A percentile compares a stretch with the other conserved stretches of the same genome.
Evolutionary conservation across 352 stramenopile species (phyloP).

Genomic region (Phytophthora rubi): DNA sequence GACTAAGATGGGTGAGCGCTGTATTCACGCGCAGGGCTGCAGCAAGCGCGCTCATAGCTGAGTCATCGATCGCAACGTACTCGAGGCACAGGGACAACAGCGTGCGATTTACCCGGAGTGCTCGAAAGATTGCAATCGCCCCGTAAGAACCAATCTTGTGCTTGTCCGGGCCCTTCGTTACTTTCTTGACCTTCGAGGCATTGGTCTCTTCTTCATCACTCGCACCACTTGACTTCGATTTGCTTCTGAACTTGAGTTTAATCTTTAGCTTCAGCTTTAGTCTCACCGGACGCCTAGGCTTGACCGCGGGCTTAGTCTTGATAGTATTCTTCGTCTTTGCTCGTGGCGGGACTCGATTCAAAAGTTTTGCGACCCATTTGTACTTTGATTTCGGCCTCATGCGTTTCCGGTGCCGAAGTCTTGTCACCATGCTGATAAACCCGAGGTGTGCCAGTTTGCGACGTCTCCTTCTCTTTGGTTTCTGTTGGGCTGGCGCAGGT

Average conservation of each 20-base stretch:
- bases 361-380: conserved; percentile 12
- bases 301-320: neutral
- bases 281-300: conserved; percentile 4
- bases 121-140: conserved; percentile 57
- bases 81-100: conserved; percentile 62
- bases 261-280: conserved; percentile 18
- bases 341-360: conserved; percentile 2
- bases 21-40: conserved; percentile 66
- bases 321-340: neutral
- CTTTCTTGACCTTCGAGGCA: conserved; percentile 7
- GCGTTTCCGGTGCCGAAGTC: conserved; percentile 20
- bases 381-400: conserved; percentile 11
- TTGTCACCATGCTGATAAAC: conserved; percentile 14
- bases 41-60: conserved; percentile 58
- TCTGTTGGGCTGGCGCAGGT: conserved; percentile 10
- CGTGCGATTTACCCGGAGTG: conserved; percentile 55
- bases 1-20: conserved; percentile 60
- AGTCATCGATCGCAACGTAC: conserved; percentile 54
- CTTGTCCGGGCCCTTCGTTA: conserved; percentile 14
- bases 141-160: conserved; percentile 35
- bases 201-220: conserved; percentile 1
- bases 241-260: conserved; percentile 12
- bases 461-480: conserved; percentile 17
- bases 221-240: neutral
- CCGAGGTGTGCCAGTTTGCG: conserved; percentile 1